Conservation (phyloP, 805 yeast genomes). For the Barnettozyma wickerhamii region DNA sequence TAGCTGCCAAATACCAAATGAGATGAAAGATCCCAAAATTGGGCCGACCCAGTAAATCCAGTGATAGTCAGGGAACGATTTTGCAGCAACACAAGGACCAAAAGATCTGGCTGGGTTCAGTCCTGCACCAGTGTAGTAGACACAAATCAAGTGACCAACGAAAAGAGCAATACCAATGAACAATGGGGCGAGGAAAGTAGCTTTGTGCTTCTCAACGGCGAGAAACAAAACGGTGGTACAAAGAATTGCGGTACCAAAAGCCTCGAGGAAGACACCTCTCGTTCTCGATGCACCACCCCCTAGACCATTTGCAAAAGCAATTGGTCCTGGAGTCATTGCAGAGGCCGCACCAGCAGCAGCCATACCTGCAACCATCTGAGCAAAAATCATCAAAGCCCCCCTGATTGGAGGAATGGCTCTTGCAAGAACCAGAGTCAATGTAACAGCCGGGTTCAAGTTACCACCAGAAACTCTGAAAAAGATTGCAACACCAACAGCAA, state of each 20-base stretch:
- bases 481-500: slow-evolving; percentile 65
- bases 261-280: slow-evolving; percentile 78
- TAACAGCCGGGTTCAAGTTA: slow-evolving; percentile 86
- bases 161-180: slow-evolving; percentile 80
- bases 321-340: slow-evolving; percentile 79
- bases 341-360: slow-evolving; percentile 88
- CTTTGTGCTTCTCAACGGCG: slow-evolving; percentile 78
- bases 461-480: slow-evolving; percentile 82
- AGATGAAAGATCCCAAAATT: slow-evolving; percentile 60
- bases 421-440: slow-evolving; percentile 65
- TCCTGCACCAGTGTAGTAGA: slow-evolving; percentile 88
- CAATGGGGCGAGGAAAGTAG: slow-evolving; percentile 76
- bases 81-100: slow-evolving; percentile 76
- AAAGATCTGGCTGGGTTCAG: slow-evolving; percentile 86
- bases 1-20: slow-evolving; percentile 63
- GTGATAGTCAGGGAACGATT: slow-evolving; percentile 73
- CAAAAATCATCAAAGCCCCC: slow-evolving; percentile 56
- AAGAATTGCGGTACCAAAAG: slow-evolving; percentile 70
- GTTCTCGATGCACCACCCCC: slow-evolving; percentile 69
- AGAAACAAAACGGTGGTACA: slow-evolving; percentile 75
- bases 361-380: slow-evolving; percentile 83
- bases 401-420: slow-evolving; percentile 72
- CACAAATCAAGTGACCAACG: slow-evolving; percentile 76
- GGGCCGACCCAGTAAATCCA: slow-evolving; percentile 97
- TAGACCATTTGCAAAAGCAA: slow-evolving; percentile 64